Conservation (phyloP, 163 green algal species). For the Chlamydomonas reinhardtii region DNA sequence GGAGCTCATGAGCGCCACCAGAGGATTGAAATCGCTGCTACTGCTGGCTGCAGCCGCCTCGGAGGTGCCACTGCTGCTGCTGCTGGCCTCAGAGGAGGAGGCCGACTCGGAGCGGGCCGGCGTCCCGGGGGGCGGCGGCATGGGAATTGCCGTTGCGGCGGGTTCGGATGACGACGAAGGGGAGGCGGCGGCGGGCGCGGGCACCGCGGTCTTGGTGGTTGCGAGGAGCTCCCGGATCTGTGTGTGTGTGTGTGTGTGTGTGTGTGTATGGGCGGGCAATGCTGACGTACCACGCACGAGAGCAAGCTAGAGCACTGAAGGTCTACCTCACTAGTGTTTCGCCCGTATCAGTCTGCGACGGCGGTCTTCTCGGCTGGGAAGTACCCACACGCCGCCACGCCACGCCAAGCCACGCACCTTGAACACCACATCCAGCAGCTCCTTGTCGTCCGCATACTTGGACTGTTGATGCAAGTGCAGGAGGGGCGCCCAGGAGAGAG, state of each 20-base stretch:
- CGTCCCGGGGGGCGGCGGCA: background rate
- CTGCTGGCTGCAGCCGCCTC: background rate
- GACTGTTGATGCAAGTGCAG: background rate
- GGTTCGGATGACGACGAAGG: background rate
- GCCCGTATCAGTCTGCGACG: no score
- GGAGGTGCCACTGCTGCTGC: background rate
- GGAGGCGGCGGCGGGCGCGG: background rate
- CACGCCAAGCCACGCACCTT: background rate
- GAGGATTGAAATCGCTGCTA: conserved; percentile 22
- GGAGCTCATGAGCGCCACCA: conserved; percentile 26
- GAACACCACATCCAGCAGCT: conserved; percentile 42
- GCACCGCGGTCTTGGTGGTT: background rate
- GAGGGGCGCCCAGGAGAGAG: background rate
- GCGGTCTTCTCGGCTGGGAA: no score
- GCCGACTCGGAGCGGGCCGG: no score
- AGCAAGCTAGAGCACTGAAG: no score
- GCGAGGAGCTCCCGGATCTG: background rate
- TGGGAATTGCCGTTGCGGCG: background rate
- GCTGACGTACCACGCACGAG: background rate
- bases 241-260: no score
- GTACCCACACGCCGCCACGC: no score
- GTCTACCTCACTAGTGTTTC: no score
- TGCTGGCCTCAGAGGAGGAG: background rate
- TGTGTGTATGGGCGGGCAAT: background rate
- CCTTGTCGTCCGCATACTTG: conserved; percentile 47